Percentiles rank a stretch among this genome's conserved stretches.
Evolutionary conservation across 1,139 yeast genomes (phyloP).

Genomic region (Saccharomyces hybrid): DNA sequence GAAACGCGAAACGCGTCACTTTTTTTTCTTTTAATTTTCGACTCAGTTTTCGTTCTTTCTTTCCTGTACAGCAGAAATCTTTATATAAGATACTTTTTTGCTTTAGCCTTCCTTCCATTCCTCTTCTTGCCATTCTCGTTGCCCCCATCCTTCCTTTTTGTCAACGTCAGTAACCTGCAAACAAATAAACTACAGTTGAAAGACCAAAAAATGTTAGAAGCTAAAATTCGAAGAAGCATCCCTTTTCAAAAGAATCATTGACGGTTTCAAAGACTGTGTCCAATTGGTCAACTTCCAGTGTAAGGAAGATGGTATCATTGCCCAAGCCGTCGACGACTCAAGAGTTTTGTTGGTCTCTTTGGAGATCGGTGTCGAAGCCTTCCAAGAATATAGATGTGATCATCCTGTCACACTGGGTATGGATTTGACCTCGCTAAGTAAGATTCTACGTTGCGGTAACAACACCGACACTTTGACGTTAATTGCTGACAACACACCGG

Average conservation of each 20-base stretch:
- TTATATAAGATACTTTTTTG: not conserved
- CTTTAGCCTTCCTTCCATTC: constrained; percentile 1
- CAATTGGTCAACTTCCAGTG: constrained; percentile 94
- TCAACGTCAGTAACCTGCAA: not conserved
- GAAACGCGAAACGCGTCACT: not conserved
- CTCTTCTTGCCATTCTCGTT: not conserved
- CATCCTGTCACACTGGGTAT: constrained; percentile 88
- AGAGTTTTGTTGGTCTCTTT: constrained; percentile 88
- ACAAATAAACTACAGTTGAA: not conserved
- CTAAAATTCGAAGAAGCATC: constrained; percentile 91
- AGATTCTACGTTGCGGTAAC: constrained; percentile 85
- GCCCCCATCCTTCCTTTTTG: not conserved
- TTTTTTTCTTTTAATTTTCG: not conserved
- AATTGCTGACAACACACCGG: constrained; percentile 89
- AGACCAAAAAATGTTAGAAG: constrained; percentile 70
- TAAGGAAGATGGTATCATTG: constrained; percentile 87
- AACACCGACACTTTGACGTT: constrained; percentile 82
- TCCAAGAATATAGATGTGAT: constrained; percentile 90
- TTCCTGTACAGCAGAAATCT: not conserved
- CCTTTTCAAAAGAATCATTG: constrained; percentile 83
- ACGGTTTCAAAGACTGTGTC: constrained; percentile 88
- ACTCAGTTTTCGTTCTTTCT: not conserved
- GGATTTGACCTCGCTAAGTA: constrained; percentile 77
- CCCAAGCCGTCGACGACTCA: constrained; percentile 96
- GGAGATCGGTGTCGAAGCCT: constrained; percentile 84